Evolutionary conservation across 1,139 yeast species (phyloP).

Genomic region (Sugiyamaella pinicola): DNA sequence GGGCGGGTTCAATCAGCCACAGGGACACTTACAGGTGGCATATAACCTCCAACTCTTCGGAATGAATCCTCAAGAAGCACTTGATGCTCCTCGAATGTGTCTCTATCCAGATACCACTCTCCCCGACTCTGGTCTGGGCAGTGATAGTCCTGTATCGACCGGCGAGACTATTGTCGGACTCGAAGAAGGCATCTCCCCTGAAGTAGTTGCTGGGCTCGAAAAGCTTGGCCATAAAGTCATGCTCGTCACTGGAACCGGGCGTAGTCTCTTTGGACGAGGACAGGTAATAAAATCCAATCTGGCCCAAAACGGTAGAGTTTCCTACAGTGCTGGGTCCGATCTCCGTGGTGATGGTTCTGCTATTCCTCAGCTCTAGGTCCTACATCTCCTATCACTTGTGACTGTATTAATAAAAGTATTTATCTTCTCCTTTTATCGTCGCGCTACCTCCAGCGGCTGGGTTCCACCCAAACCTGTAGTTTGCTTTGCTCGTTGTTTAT

Average conservation of each 20-base stretch:
- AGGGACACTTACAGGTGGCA: constrained; percentile 79
- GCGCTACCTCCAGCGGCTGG: constrained; percentile 1
- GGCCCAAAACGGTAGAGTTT: constrained; percentile 45
- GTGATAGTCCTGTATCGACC: constrained; percentile 68
- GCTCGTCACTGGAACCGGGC: constrained; percentile 49
- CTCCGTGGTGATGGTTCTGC: constrained; percentile 83
- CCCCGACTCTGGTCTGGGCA: constrained; percentile 59
- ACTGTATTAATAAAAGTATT: not conserved
- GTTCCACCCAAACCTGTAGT: not conserved
- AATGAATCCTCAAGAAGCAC: constrained; percentile 69
- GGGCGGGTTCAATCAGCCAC: constrained; percentile 91
- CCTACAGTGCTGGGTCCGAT: constrained; percentile 75
- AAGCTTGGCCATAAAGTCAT: constrained; percentile 61
- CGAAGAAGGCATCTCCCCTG: constrained; percentile 62
- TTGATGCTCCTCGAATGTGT: constrained; percentile 76
- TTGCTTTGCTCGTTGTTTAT: not conserved
- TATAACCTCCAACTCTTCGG: constrained; percentile 65
- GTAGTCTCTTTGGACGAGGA: constrained; percentile 66
- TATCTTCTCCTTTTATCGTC: not conserved
- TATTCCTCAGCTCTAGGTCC: constrained; percentile 49
- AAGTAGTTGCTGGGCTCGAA: constrained; percentile 49
- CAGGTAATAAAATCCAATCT: constrained; percentile 60
- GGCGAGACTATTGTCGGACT: constrained; percentile 56
- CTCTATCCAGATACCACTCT: constrained; percentile 53
- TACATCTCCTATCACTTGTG: too few relatives aligned